Conservation (phyloP, 306 rosid species). For the Glycine tomentella region DNA sequence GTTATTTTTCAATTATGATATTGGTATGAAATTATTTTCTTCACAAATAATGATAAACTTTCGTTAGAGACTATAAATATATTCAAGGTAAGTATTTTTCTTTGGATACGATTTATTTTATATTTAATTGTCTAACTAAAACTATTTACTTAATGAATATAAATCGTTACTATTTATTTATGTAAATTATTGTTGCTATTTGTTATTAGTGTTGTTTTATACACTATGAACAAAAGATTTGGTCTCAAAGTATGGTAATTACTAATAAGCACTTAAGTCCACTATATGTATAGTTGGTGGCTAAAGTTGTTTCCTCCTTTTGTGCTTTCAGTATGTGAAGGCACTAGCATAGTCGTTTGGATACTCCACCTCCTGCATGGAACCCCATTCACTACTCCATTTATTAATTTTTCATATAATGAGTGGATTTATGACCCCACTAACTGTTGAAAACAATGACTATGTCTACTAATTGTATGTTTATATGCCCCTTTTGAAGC, state of each 20-base stretch:
- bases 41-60: too few species aligned
- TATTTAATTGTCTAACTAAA: too few species aligned
- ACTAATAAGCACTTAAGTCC: not conserved
- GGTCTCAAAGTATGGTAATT: conserved; percentile 25
- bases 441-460: not conserved
- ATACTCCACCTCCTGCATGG: conserved; percentile 54
- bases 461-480: not conserved
- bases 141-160: too few species aligned
- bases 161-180: too few species aligned
- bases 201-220: conserved; percentile 14
- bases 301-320: conserved; percentile 16
- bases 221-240: conserved; percentile 17
- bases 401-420: not conserved
- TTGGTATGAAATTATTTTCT: too few species aligned
- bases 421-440: conserved; percentile 42
- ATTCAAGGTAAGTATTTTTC: too few species aligned
- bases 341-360: conserved; percentile 44
- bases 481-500: conserved; percentile 24
- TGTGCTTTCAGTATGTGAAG: conserved; percentile 51
- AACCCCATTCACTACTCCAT: conserved; percentile 47
- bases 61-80: too few species aligned
- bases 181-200: too few species aligned
- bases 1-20: too few species aligned
- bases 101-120: too few species aligned
- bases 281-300: conserved; percentile 44